Evolutionary conservation across 495 filamentous ascomycete genomes (phyloP).

Genomic region (Acidiella bohemica): DNA sequence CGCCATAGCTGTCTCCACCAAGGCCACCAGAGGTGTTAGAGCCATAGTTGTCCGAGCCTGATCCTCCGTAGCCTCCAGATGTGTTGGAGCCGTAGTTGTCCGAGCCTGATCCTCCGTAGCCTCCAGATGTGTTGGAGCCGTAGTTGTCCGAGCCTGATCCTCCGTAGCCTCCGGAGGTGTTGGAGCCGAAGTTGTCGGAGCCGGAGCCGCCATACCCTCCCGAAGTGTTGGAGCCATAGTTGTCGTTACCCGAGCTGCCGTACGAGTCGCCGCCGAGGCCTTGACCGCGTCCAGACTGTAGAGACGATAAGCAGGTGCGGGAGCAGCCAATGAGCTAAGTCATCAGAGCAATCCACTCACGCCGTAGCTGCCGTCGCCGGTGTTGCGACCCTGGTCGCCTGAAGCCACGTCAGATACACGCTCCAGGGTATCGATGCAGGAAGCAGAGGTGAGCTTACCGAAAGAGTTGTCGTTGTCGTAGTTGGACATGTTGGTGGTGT

Average conservation of each 20-base stretch:
- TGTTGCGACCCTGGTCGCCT: not conserved
- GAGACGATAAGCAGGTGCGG: too few species aligned
- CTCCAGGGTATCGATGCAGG: not conserved
- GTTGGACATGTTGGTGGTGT: not conserved
- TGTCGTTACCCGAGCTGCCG: not conserved
- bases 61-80: not conserved
- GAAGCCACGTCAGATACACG: not conserved
- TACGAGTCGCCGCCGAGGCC: not conserved
- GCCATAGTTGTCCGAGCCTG: not conserved
- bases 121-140: not conserved
- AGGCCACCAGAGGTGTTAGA: not conserved
- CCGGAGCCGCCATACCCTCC: not conserved
- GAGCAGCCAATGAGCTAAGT: too few species aligned
- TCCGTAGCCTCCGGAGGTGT: not conserved
- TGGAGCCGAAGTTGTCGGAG: not conserved
- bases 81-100: constrained; percentile 1
- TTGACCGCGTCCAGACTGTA: too few species aligned
- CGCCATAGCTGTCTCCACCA: not conserved
- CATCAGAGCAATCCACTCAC: not conserved
- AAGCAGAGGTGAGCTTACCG: not conserved
- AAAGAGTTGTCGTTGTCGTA: not conserved
- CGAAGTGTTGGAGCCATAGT: not conserved
- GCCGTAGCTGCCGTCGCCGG: not conserved
- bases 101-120: not conserved
- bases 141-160: constrained; percentile 1